Evolutionary conservation across 148 eudicot species (phyloP).

Genomic region (Oxyria digyna): DNA sequence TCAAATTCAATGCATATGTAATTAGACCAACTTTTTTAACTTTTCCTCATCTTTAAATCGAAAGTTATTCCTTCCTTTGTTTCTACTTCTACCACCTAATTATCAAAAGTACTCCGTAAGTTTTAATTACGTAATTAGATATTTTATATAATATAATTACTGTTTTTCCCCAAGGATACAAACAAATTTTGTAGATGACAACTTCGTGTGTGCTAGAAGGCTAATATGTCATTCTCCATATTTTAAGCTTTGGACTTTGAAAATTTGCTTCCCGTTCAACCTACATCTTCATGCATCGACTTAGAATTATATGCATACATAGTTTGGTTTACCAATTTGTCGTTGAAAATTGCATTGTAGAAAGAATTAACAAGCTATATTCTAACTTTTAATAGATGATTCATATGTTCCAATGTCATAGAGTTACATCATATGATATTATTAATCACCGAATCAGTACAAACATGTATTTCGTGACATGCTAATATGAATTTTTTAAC

Average conservation of each 20-base stretch:
- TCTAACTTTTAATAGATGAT: not conserved
- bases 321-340: constrained; percentile 1
- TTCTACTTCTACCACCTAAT: not conserved
- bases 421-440: too few relatives aligned
- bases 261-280: constrained; percentile 5
- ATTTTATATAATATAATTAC: too few relatives aligned
- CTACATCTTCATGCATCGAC: not conserved
- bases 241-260: constrained; percentile 9
- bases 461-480: too few relatives aligned
- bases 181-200: not conserved
- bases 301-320: not conserved
- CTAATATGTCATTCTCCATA: constrained; percentile 6
- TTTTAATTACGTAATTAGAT: not conserved
- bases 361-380: not conserved
- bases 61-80: not conserved
- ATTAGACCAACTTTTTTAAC: not conserved
- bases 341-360: not conserved
- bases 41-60: not conserved
- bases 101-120: too few relatives aligned
- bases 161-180: not conserved
- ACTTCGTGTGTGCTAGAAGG: not conserved
- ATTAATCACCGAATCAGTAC: too few relatives aligned
- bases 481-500: too few relatives aligned
- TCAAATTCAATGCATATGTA: not conserved
- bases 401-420: not conserved